Conservation (phyloP, 2,329 filamentous ascomycete species). For the Sporothrix pseudoabietina region DNA sequence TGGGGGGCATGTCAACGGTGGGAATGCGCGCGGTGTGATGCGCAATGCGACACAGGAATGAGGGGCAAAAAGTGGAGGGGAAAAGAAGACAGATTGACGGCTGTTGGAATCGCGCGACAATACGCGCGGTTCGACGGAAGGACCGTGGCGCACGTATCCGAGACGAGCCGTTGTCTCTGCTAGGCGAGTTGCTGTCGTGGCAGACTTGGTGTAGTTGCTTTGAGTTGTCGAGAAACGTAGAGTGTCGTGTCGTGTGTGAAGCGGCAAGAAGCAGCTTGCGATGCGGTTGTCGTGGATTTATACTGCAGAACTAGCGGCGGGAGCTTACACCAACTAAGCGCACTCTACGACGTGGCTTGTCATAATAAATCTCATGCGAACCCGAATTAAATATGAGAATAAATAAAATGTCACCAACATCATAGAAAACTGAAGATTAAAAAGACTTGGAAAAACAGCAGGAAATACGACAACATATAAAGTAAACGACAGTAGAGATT, state of each 20-base stretch:
- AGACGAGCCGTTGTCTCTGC: neutral
- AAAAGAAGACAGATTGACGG: neutral
- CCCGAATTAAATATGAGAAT: too few relatives aligned
- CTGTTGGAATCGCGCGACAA: neutral
- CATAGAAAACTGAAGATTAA: too few relatives aligned
- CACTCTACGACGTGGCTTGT: neutral
- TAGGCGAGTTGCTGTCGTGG: neutral
- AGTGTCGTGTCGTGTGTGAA: neutral
- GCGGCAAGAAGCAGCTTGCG: neutral
- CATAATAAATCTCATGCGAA: neutral
- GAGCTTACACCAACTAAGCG: neutral
- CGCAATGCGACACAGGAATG: neutral
- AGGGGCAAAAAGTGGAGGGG: neutral
- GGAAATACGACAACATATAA: neutral
- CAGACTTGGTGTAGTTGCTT: neutral
- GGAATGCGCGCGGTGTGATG: neutral
- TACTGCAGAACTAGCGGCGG: neutral
- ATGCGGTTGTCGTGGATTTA: neutral
- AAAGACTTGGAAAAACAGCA: too few relatives aligned
- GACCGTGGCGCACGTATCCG: neutral
- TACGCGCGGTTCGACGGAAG: neutral
- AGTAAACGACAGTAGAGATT: too few relatives aligned
- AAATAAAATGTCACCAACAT: too few relatives aligned
- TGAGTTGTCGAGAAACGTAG: neutral
- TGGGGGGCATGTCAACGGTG: slow-evolving; percentile 31